These are phyloP conservation scores for Candida vartiovaarae DNA, from an alignment of 805 yeast species.

Conservation along the genomic window DNA sequence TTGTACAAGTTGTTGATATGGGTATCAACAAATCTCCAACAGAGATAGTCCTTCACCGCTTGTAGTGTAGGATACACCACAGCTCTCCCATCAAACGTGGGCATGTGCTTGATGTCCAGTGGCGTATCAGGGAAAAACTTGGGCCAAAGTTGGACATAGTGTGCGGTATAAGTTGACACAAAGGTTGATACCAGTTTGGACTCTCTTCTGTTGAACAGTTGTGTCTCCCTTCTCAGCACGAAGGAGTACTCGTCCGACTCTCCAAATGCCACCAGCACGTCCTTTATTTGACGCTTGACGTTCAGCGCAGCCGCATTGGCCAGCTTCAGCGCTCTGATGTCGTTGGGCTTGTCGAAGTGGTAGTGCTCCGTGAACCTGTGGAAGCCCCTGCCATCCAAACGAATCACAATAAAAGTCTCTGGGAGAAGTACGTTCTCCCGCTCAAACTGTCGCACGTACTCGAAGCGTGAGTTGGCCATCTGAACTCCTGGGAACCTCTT, in stretches of 20 bases:
- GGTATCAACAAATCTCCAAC: conserved; percentile 96
- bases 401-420: conserved; percentile 70
- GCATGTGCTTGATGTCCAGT: conserved; percentile 49
- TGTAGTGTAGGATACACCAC: conserved; percentile 68
- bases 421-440: conserved; percentile 66
- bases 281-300: conserved; percentile 59
- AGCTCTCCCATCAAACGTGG: conserved; percentile 88
- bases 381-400: conserved; percentile 93
- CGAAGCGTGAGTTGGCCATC: conserved; percentile 84
- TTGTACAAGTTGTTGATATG: conserved; percentile 94
- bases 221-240: conserved; percentile 55
- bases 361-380: conserved; percentile 76
- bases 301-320: conserved; percentile 78
- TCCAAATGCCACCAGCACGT: conserved; percentile 79
- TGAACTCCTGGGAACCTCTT: not conserved
- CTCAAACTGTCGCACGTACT: conserved; percentile 82
- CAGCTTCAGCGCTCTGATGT: conserved; percentile 60
- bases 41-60: conserved; percentile 68
- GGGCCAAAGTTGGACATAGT: conserved; percentile 66
- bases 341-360: conserved; percentile 83
- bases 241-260: conserved; percentile 95
- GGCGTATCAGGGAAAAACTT: conserved; percentile 40
- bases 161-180: conserved; percentile 74
- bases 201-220: conserved; percentile 75
- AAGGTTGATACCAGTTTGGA: conserved; percentile 73